Evolutionary conservation across 768 basidiomycete species (phyloP), one percentile per base, ranked within the genome.

Genomic region (Amanita subjunquillea): DNA sequence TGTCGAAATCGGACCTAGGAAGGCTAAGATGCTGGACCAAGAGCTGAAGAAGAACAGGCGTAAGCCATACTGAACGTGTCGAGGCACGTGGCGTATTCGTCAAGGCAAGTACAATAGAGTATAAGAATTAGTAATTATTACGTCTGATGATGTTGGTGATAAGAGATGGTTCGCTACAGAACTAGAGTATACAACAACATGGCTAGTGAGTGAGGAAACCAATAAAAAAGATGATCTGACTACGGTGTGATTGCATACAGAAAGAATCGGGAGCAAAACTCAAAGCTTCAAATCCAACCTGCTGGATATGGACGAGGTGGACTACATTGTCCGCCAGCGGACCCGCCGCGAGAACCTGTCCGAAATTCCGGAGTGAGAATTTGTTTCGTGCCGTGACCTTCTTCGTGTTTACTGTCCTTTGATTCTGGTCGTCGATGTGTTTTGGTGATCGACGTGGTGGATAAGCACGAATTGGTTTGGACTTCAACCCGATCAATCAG

Each of bases 1-100:
- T 6, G 94, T 98, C 34, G 85, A 91, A 62, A 96, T 99, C 56
- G 93, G 95, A 0, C 85, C 90, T 62, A 78, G 85, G 54, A 98
- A 96, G 68, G 95, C 94, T 10, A 87, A 83, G 65, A 80, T 87
- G 64, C 73, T 98, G 41, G 94, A 96, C 65, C 86, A 81, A 68
- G 85, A 95, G 58, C 63, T 91, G 68, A 93, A 94, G 81, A 91
- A 91, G 76, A 91, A 91, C 66, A 85, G 82, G 56, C 75, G 77
- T 68, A 89, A 86, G 65, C 88, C 89, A n/a, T 92, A 92, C 67
- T 92, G 68, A 68, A 39, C 5, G 4, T 17, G 8, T 23, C 13
- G 27, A 12, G 6, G 29, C 29, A 22, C 4, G 20, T 32, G 17
- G 6, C 29, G 42, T 45, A 25, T 45, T 34, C 25, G 20, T 41